Evolutionary conservation across 2,329 filamentous ascomycete species (phyloP).

Genomic region (Colletotrichum tofieldiae): DNA sequence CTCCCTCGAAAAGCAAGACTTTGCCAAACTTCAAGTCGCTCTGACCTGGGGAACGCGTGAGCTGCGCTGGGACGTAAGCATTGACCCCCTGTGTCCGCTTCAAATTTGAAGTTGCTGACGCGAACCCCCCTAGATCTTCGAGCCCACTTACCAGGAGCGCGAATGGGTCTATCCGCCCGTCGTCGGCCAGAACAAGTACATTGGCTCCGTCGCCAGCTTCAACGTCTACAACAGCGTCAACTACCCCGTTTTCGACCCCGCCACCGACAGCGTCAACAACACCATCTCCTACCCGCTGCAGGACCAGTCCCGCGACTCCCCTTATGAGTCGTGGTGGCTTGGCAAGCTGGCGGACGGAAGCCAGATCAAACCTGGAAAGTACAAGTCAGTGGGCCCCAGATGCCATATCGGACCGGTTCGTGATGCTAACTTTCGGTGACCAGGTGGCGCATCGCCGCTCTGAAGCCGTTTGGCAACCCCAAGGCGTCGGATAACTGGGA

Average conservation of each 20-base stretch:
- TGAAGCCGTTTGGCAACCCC: conserved; percentile 59
- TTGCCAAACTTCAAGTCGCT: conserved; percentile 45
- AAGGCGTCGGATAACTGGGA: conserved; percentile 60
- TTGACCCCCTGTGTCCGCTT: not conserved
- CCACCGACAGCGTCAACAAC: conserved; percentile 54
- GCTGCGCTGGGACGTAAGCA: conserved; percentile 48
- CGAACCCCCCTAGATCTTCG: conserved; percentile 52
- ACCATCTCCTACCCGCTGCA: conserved; percentile 57
- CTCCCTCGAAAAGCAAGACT: conserved; percentile 46
- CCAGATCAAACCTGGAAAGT: conserved; percentile 58
- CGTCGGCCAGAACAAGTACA: conserved; percentile 55
- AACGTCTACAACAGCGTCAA: conserved; percentile 35
- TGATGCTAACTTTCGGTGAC: not conserved
- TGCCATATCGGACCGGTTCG: not conserved
- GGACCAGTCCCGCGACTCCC: conserved; percentile 53
- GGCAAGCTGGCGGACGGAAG: conserved; percentile 60
- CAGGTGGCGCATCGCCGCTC: conserved; percentile 57
- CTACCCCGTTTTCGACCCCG: conserved; percentile 51
- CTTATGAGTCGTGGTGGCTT: conserved; percentile 58
- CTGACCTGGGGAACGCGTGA: conserved; percentile 48
- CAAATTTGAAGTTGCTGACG: not conserved
- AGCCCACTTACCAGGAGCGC: conserved; percentile 54
- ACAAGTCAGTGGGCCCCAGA: conserved; percentile 50
- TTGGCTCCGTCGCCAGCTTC: conserved; percentile 59
- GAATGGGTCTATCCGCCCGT: conserved; percentile 61